A percentile compares a stretch with the other conserved stretches of the same genome.
Conservation (phyloP, 202 grass and related monocot genomes). For the Carex arenaria region DNA sequence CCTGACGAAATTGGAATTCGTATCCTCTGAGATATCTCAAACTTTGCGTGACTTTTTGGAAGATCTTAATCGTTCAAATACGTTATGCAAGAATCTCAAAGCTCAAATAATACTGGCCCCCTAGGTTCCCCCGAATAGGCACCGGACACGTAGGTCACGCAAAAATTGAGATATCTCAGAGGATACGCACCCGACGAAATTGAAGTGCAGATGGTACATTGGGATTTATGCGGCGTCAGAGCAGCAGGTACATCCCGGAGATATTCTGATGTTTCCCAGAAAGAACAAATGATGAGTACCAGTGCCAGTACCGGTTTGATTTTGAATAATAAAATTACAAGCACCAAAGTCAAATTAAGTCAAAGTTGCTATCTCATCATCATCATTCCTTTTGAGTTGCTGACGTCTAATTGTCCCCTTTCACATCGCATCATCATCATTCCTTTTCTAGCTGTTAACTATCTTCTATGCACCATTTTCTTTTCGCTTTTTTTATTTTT, state of each 20-base stretch:
- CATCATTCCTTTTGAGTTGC: conserved; percentile 16
- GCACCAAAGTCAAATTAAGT: neutral
- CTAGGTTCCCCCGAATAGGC: too few species aligned
- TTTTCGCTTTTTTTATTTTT: too few species aligned
- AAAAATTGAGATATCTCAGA: too few species aligned
- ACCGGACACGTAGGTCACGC: too few species aligned
- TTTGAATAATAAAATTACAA: neutral
- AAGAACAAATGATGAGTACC: conserved; percentile 26
- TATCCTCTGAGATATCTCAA: too few species aligned
- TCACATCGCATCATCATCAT: neutral
- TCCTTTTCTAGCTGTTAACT: too few species aligned
- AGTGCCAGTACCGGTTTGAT: neutral
- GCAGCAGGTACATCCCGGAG: conserved; percentile 3
- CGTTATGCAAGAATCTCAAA: too few species aligned
- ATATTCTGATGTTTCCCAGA: conserved; percentile 19
- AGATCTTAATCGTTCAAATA: too few species aligned
- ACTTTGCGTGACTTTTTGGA: too few species aligned
- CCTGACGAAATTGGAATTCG: neutral
- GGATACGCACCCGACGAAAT: neutral
- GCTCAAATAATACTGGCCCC: too few species aligned
- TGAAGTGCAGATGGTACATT: conserved; percentile 11
- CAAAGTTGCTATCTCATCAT: conserved; percentile 16
- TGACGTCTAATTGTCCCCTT: neutral
- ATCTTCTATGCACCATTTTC: too few species aligned
- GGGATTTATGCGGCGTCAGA: conserved; percentile 22